Conservation (phyloP, 768 basidiomycete species). For the Termitomyces sp. region DNA sequence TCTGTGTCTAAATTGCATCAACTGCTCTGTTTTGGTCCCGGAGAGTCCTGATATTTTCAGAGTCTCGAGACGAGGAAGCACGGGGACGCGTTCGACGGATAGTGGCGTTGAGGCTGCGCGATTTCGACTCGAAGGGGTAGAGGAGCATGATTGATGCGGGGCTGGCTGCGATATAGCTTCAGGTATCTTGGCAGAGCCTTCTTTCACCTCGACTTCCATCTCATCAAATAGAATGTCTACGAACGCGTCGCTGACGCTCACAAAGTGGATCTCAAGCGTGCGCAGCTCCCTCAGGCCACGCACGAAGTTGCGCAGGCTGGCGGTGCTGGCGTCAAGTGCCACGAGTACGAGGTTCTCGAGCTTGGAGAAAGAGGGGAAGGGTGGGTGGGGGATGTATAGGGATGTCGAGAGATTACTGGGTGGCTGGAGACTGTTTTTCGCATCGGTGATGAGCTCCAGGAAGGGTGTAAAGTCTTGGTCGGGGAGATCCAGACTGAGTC, state of each 20-base stretch:
- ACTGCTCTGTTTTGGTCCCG: conserved; percentile 14
- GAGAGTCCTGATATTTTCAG: conserved; percentile 22
- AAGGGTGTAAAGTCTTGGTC: conserved; percentile 53
- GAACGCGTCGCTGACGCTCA: conserved; percentile 28
- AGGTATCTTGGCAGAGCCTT: conserved; percentile 1
- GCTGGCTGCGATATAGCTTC: neutral
- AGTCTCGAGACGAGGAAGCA: conserved; percentile 21
- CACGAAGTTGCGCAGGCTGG: conserved; percentile 33
- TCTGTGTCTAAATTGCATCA: conserved; percentile 20
- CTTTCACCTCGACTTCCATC: conserved; percentile 10
- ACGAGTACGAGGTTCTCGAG: conserved; percentile 37
- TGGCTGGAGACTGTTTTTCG: conserved; percentile 3
- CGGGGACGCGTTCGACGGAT: conserved; percentile 5
- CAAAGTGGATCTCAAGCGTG: conserved; percentile 42
- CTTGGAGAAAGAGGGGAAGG: conserved; percentile 28
- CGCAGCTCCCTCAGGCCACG: conserved; percentile 30
- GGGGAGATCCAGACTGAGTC: conserved; percentile 49
- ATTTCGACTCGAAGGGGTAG: conserved; percentile 5
- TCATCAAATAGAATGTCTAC: conserved; percentile 32
- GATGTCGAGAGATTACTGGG: neutral
- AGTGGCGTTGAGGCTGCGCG: conserved; percentile 1
- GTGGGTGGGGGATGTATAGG: conserved; percentile 13
- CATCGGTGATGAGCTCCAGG: conserved; percentile 33
- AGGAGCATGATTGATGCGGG: neutral
- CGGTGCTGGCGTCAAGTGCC: conserved; percentile 39